Percentiles rank a stretch among this genome's conserved stretches.
Evolutionary conservation across 805 yeast species (phyloP).

Genomic region (Brettanomyces anomalus): DNA sequence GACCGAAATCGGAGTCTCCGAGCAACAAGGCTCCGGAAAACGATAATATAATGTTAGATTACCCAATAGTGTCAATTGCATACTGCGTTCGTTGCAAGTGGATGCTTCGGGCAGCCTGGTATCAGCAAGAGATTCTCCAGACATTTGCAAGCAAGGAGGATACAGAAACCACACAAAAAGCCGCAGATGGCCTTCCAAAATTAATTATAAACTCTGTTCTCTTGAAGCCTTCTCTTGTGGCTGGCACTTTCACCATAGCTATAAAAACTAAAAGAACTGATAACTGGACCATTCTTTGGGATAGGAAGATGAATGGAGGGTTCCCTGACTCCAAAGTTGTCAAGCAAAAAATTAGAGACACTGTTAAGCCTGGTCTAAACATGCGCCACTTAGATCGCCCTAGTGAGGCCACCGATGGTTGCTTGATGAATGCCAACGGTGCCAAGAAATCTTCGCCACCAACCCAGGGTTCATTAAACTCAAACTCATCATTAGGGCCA

Average conservation of each 20-base stretch:
- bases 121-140: slow-evolving; percentile 73
- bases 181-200: slow-evolving; percentile 27
- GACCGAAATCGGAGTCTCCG: neutral
- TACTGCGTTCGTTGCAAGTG: slow-evolving; percentile 83
- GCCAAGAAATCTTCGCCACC: no score
- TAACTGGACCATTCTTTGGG: slow-evolving; percentile 43
- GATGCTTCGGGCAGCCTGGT: slow-evolving; percentile 87
- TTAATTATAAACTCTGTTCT: slow-evolving; percentile 42
- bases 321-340: slow-evolving; percentile 81
- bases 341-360: slow-evolving; percentile 57
- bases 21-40: neutral
- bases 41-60: slow-evolving; percentile 15
- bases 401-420: slow-evolving; percentile 13
- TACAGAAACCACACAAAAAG: slow-evolving; percentile 5
- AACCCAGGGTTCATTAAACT: neutral
- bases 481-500: neutral
- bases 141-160: slow-evolving; percentile 42
- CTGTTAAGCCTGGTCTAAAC: slow-evolving; percentile 41
- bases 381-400: slow-evolving; percentile 59
- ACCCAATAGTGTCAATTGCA: slow-evolving; percentile 58
- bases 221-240: slow-evolving; percentile 33
- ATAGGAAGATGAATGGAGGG: slow-evolving; percentile 54
- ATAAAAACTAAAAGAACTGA: slow-evolving; percentile 27
- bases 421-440: slow-evolving; percentile 5
- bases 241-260: slow-evolving; percentile 55